Conservation (phyloP, 2,329 filamentous ascomycete genomes). For the Penicillium sp. region DNA sequence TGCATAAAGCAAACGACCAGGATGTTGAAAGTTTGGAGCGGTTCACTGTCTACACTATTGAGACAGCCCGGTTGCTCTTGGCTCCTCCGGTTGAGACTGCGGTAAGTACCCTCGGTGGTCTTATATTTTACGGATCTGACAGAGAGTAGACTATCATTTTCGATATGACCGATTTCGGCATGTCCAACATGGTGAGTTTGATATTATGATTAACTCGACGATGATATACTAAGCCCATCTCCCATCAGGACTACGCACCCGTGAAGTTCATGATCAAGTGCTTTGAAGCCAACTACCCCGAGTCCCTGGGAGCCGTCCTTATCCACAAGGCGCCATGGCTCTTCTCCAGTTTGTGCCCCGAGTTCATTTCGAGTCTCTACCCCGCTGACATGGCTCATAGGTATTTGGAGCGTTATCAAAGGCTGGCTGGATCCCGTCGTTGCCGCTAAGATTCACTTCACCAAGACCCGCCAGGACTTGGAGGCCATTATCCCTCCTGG, state of each 20-base stretch:
- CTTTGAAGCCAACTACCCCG: conserved; percentile 98
- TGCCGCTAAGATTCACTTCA: conserved; percentile 90
- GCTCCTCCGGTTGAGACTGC: conserved; percentile 83
- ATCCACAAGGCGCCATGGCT: conserved; percentile 97
- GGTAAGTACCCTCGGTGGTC: conserved; percentile 56
- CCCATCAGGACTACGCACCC: conserved; percentile 77
- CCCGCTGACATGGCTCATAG: conserved; percentile 42
- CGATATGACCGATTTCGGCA: conserved; percentile 90
- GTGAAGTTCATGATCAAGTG: conserved; percentile 99
- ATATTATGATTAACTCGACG: neutral
- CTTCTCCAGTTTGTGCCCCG: conserved; percentile 70
- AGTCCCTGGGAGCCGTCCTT: conserved; percentile 83
- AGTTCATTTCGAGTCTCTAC: neutral
- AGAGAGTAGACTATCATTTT: conserved; percentile 78
- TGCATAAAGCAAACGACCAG: conserved; percentile 83
- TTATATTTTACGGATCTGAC: neutral
- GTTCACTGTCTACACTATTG: conserved; percentile 91
- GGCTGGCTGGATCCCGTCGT: conserved; percentile 98
- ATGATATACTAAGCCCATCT: neutral
- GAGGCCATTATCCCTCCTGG: conserved; percentile 70
- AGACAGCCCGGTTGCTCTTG: conserved; percentile 85
- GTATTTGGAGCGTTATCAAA: conserved; percentile 93
- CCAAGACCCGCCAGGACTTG: conserved; percentile 76
- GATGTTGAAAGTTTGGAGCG: conserved; percentile 77
- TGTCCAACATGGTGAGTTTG: conserved; percentile 81